These are phyloP conservation scores for Edaphochlamys debaryana DNA, from an alignment of 139 green algal genomes.

Conservation along the genomic window DNA sequence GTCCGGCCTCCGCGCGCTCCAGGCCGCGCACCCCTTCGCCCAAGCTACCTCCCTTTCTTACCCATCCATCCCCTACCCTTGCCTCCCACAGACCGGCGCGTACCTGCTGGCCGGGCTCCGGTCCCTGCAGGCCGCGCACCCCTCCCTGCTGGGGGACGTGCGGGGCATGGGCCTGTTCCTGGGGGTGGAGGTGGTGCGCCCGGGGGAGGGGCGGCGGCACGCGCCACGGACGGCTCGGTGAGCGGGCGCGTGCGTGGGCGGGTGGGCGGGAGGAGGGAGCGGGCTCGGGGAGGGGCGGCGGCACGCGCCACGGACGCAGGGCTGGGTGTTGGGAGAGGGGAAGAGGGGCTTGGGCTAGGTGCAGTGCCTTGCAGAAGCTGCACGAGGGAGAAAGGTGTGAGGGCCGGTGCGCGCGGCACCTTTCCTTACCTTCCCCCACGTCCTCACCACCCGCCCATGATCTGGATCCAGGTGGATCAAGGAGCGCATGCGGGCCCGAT, in stretches of 20 bases:
- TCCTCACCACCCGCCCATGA: too few relatives aligned
- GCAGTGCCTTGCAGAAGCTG: too few relatives aligned
- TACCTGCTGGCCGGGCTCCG: neutral
- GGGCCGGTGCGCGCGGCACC: too few relatives aligned
- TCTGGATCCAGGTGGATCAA: slow-evolving; percentile 65
- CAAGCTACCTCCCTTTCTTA: too few relatives aligned
- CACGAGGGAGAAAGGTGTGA: too few relatives aligned
- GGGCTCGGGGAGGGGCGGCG: neutral
- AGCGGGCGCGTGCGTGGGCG: too few relatives aligned
- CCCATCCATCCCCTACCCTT: too few relatives aligned
- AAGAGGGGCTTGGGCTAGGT: too few relatives aligned
- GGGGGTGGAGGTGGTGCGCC: slow-evolving; percentile 63
- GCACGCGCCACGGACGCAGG: neutral
- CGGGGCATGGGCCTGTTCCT: slow-evolving; percentile 71
- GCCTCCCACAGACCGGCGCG: neutral
- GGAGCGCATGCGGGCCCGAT: slow-evolving; percentile 49
- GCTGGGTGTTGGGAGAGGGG: neutral
- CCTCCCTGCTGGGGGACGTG: slow-evolving; percentile 64
- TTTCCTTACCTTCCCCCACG: too few relatives aligned
- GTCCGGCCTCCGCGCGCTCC: too few relatives aligned
- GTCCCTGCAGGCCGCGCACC: neutral
- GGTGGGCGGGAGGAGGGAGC: neutral
- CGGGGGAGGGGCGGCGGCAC: too few relatives aligned
- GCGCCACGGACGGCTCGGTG: neutral
- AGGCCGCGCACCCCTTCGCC: too few relatives aligned